phyloP scores from a whole-genome alignment of 116 monocot genomes.

The Trichopus zeylanicus region DNA sequence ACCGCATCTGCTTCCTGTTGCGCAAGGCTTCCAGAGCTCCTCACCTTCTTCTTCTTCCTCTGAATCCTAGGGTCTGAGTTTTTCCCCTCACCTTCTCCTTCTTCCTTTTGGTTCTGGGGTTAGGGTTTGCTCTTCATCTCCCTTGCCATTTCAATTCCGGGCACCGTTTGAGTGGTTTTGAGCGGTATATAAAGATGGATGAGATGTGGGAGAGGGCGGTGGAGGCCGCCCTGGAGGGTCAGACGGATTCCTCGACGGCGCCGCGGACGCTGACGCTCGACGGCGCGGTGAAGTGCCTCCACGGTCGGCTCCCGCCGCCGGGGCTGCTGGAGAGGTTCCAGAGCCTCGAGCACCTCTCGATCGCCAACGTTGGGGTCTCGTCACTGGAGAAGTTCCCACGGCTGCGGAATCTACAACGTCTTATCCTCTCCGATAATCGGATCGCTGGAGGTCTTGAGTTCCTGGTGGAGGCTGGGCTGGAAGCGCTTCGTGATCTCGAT shows the following conservation, averaged over 20 bases:
- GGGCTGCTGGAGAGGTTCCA: constrained; percentile 60
- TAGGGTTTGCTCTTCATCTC: constrained; percentile 5
- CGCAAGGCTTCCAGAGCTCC: neutral
- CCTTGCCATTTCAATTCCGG: too few species aligned
- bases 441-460: constrained; percentile 85
- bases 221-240: constrained; percentile 53
- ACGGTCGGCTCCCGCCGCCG: constrained; percentile 71
- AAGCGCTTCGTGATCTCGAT: constrained; percentile 82
- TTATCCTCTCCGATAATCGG: constrained; percentile 90
- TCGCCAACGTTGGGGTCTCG: constrained; percentile 82
- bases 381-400: constrained; percentile 83
- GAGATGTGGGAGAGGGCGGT: constrained; percentile 93
- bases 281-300: constrained; percentile 79
- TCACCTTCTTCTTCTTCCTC: neutral
- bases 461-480: constrained; percentile 82
- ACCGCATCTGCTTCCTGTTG: neutral
- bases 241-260: constrained; percentile 26
- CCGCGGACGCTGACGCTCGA: constrained; percentile 69
- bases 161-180: neutral
- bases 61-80: neutral
- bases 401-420: constrained; percentile 60
- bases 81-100: neutral
- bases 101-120: neutral
- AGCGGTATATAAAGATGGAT: constrained; percentile 28
- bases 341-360: constrained; percentile 69